Conservation (phyloP, 768 basidiomycete genomes). For the Clavaria fumosa region DNA sequence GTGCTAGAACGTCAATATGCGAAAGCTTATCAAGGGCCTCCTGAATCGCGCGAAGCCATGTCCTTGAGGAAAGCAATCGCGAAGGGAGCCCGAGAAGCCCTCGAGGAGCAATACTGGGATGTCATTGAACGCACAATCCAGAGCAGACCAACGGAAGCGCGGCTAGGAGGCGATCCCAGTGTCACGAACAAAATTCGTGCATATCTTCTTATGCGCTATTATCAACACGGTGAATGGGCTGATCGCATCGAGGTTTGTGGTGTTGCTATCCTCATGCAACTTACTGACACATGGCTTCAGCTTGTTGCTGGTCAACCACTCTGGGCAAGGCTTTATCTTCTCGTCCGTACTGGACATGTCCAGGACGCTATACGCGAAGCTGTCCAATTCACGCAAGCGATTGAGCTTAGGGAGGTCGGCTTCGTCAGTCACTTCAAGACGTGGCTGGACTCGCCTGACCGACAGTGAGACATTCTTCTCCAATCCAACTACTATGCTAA, state of each 20-base stretch:
- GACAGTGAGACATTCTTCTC: constrained; percentile 34
- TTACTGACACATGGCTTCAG: constrained; percentile 22
- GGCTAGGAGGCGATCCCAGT: constrained; percentile 83
- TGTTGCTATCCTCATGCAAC: not conserved
- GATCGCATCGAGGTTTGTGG: constrained; percentile 67
- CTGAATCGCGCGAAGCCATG: constrained; percentile 48
- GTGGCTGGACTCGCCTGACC: constrained; percentile 70
- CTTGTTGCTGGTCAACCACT: constrained; percentile 75
- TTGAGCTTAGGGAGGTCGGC: constrained; percentile 64
- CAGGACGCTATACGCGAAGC: constrained; percentile 74
- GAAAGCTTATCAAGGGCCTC: constrained; percentile 53
- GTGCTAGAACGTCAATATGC: constrained; percentile 75
- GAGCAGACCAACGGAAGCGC: constrained; percentile 67
- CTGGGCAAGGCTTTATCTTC: constrained; percentile 90
- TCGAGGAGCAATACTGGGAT: constrained; percentile 85
- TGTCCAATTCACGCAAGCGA: constrained; percentile 46
- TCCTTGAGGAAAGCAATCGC: constrained; percentile 60
- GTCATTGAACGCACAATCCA: constrained; percentile 73
- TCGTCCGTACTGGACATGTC: constrained; percentile 73
- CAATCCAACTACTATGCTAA: not conserved
- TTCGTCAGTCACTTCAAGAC: constrained; percentile 73
- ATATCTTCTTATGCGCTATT: constrained; percentile 68
- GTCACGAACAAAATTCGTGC: constrained; percentile 81
- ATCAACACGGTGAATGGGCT: constrained; percentile 73
- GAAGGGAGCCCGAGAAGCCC: constrained; percentile 57